Conservation (phyloP, 163 green algal species). For the Volvox carteri region DNA sequence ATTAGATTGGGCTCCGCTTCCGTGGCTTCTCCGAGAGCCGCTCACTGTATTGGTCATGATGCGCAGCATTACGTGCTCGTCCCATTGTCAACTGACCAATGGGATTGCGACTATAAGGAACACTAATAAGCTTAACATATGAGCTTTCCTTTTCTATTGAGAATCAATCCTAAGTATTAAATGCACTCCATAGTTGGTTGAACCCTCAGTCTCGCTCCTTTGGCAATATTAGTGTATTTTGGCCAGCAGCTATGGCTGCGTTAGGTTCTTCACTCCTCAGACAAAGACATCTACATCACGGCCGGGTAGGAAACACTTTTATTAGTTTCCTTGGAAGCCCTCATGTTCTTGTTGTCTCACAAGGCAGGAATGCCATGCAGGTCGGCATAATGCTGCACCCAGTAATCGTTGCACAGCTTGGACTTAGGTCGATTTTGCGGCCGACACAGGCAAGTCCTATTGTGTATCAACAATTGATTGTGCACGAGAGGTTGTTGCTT, state of each 20-base stretch:
- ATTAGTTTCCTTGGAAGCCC: not conserved
- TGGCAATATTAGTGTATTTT: not conserved
- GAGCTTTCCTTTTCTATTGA: no score
- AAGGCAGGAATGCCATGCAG: not conserved
- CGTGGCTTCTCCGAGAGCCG: no score
- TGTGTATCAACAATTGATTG: not conserved
- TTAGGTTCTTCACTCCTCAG: constrained; percentile 7
- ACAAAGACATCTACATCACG: not conserved
- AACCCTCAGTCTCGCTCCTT: not conserved
- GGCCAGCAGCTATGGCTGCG: not conserved
- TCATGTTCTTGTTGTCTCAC: not conserved
- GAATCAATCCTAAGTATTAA: no score
- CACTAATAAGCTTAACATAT: not conserved
- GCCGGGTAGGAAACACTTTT: not conserved
- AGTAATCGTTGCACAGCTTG: not conserved
- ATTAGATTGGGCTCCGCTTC: no score
- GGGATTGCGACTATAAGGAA: not conserved
- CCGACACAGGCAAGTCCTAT: constrained; percentile 20
- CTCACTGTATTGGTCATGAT: no score
- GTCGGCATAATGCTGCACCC: not conserved
- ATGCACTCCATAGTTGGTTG: not conserved
- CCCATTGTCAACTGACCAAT: not conserved
- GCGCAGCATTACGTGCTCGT: constrained; percentile 7
- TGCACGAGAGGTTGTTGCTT: no score
- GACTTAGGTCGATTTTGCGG: not conserved